Evolutionary conservation across 2,329 filamentous ascomycete species (phyloP), one percentile per base, ranked within the genome.

Genomic region (Shiraia sp.): DNA sequence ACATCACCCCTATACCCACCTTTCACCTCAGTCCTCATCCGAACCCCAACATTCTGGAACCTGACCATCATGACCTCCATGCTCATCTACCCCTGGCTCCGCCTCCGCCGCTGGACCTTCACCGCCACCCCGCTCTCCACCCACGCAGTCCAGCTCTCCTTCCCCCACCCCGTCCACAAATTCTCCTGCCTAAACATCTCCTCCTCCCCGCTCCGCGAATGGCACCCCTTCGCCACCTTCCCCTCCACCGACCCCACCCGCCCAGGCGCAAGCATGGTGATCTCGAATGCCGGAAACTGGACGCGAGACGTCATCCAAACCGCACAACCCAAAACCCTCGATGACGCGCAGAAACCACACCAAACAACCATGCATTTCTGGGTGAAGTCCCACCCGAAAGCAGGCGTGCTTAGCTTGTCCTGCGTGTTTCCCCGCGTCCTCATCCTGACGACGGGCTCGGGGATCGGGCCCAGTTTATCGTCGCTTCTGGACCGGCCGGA

Each of bases 41-140:
- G 25, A 1, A 47, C 43, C 2, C 55, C 59, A 1, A 53, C 60
- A 0, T 62, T 92, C 68, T 93, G 87, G 85, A 79, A 87, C 57
- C 74, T 92, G 13, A 55, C 80, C 17, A 62, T 80, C 32, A 82
- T 83, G 32, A 88, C 87, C 1, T 57, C 76, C 28, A 79, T 85
- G 51, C 78, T 91, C 49, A 73, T 85, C 32, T 82, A 86, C 36
- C 87, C 88, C 1, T 95, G 88, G 88, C 63, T 86, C 2, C 78
- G 81, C 43, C 79, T 93, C 19, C 81, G 87, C 40, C 83, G 80
- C 53, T 82, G 88, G 42, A 71, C 73, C 8, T 85, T 92, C 47
- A 72, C 78, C 14, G 75, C 84, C 7, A 83, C 89, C 59, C 72
- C 77, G 3, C 80, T 93, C 13, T 92, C 88, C 0, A 65, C 77